Evolutionary conservation across 129 eudicot species (phyloP).

Genomic region (Flaveria trinervia): DNA sequence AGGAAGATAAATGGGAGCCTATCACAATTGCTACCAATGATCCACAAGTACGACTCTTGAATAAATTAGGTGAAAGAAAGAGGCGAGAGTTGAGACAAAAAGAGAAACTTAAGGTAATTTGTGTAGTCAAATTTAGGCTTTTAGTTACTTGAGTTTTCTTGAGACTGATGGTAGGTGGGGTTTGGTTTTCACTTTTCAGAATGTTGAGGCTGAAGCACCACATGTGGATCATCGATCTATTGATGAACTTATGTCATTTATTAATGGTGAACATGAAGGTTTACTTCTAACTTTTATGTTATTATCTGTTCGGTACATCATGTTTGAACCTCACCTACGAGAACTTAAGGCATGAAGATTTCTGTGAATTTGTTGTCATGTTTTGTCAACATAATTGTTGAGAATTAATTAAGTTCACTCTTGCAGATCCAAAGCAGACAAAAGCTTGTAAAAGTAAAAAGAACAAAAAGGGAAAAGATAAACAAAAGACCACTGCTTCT

Average conservation of each 20-base stretch:
- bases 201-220: conserved; percentile 48
- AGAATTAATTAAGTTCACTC: conserved; percentile 1
- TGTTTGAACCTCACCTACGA: background rate
- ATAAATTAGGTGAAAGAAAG: conserved; percentile 67
- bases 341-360: background rate
- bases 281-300: conserved; percentile 11
- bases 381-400: background rate
- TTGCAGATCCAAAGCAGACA: conserved; percentile 54
- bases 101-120: conserved; percentile 52
- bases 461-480: background rate
- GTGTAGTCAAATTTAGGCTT: too few relatives aligned
- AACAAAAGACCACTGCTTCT: background rate
- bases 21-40: conserved; percentile 54
- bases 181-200: conserved; percentile 31
- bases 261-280: conserved; percentile 68
- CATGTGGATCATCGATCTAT: conserved; percentile 62
- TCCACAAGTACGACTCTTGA: conserved; percentile 64
- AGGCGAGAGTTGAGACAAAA: conserved; percentile 33
- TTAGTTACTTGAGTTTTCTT: too few relatives aligned
- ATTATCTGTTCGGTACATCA: background rate
- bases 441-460: conserved; percentile 50
- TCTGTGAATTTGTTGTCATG: background rate
- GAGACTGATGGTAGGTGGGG: background rate
- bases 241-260: conserved; percentile 69
- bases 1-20: conserved; percentile 74